Evolutionary conservation across 1,284 basidiomycete species (phyloP).

Genomic region (Ceratobasidium sp.): DNA sequence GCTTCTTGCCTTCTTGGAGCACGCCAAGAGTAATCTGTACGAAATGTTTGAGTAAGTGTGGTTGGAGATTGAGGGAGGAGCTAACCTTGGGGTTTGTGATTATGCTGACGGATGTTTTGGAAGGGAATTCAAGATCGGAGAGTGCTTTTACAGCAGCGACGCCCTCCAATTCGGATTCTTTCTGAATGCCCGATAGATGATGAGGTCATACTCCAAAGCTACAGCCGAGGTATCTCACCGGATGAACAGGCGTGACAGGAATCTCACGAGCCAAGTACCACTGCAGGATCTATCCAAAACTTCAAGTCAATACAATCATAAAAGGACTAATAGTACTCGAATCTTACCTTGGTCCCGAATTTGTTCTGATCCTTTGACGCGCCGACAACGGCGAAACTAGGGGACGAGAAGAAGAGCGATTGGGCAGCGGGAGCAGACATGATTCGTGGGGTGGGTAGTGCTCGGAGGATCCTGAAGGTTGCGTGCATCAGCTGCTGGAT

Average conservation of each 20-base stretch:
- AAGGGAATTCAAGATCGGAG: conserved; percentile 68
- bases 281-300: conserved; percentile 66
- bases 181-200: conserved; percentile 56
- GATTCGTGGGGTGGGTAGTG: neutral
- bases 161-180: conserved; percentile 72
- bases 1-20: conserved; percentile 70
- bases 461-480: neutral
- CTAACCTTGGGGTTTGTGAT: conserved; percentile 76
- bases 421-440: conserved; percentile 37
- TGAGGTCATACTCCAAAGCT: neutral
- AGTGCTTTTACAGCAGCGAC: conserved; percentile 65
- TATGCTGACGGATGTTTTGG: conserved; percentile 79
- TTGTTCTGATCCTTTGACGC: conserved; percentile 80
- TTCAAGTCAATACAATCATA: conserved; percentile 31
- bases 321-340: conserved; percentile 6
- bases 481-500: neutral
- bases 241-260: conserved; percentile 76
- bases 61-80: conserved; percentile 48
- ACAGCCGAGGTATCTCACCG: conserved; percentile 55
- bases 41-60: conserved; percentile 41
- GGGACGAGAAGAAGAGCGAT: conserved; percentile 63
- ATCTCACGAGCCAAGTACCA: conserved; percentile 76
- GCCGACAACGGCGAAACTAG: conserved; percentile 77
- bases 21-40: conserved; percentile 72
- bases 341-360: conserved; percentile 74